Percentiles rank a stretch among this genome's conserved stretches.
Evolutionary conservation across 2,329 filamentous ascomycete species (phyloP).

Genomic region (Phialophora tarda): DNA sequence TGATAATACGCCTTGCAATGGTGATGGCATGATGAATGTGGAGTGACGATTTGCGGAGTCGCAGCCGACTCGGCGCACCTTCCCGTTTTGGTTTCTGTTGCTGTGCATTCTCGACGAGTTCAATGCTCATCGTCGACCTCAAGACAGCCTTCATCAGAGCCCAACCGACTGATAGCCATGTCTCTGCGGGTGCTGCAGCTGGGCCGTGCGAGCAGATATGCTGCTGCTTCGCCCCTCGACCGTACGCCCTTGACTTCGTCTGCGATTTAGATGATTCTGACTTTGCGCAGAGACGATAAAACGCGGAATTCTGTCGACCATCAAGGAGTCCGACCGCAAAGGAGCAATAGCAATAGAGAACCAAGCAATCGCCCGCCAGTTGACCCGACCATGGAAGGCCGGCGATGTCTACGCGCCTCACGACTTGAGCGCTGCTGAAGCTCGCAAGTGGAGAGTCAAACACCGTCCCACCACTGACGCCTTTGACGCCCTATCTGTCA

Average conservation of each 20-base stretch:
- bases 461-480: slow-evolving; percentile 67
- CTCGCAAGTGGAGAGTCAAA: slow-evolving; percentile 75
- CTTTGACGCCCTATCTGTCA: slow-evolving; percentile 78
- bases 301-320: slow-evolving; percentile 13
- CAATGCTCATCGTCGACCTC: neutral
- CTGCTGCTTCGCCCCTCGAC: slow-evolving; percentile 10
- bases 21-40: neutral
- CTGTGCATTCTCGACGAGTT: neutral
- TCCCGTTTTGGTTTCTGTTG: neutral
- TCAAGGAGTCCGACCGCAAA: slow-evolving; percentile 31
- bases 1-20: neutral
- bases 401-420: slow-evolving; percentile 92
- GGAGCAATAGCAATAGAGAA: slow-evolving; percentile 48
- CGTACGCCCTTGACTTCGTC: slow-evolving; percentile 7
- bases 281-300: slow-evolving; percentile 21
- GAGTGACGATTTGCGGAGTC: neutral
- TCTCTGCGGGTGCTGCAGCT: slow-evolving; percentile 1
- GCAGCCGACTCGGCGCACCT: neutral
- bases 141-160: neutral
- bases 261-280: slow-evolving; percentile 2
- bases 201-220: slow-evolving; percentile 4
- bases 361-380: slow-evolving; percentile 47
- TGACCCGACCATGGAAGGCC: slow-evolving; percentile 70
- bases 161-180: neutral
- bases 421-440: slow-evolving; percentile 78